Conservation (phyloP, 1,284 basidiomycete genomes). For the Blastosporella zonata region DNA sequence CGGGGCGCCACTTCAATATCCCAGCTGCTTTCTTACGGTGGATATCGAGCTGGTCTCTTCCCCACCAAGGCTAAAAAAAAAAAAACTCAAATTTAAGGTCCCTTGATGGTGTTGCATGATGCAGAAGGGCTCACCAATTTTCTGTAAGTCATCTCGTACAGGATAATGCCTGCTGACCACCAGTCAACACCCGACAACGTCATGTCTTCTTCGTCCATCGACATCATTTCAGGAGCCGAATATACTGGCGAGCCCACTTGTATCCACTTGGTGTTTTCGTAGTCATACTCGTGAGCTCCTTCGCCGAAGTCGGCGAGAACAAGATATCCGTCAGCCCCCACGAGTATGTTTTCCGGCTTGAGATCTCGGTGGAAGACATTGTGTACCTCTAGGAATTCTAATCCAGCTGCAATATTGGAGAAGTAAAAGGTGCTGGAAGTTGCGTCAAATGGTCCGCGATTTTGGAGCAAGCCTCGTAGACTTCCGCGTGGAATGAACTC, state of each 20-base stretch:
- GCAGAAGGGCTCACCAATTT: constrained; percentile 38
- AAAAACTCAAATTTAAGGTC: neutral
- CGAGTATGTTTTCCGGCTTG: constrained; percentile 81
- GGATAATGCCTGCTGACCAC: constrained; percentile 71
- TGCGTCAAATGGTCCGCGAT: constrained; percentile 30
- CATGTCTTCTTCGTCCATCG: constrained; percentile 37
- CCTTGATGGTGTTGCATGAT: neutral
- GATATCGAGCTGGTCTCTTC: constrained; percentile 22
- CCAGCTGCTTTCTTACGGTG: constrained; percentile 24
- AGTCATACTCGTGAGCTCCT: constrained; percentile 42
- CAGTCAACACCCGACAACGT: constrained; percentile 66
- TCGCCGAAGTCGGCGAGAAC: constrained; percentile 74
- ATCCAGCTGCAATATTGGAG: constrained; percentile 61
- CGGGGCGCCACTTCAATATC: constrained; percentile 33
- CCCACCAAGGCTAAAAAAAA: constrained; percentile 32
- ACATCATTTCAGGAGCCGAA: constrained; percentile 68
- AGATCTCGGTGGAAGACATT: constrained; percentile 79
- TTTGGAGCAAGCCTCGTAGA: constrained; percentile 35
- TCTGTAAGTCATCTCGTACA: constrained; percentile 75
- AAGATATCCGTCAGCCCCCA: constrained; percentile 60
- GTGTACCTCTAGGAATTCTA: constrained; percentile 56
- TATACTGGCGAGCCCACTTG: constrained; percentile 63
- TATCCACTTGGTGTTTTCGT: constrained; percentile 42
- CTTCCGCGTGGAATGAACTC: constrained; percentile 45
- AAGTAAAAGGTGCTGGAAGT: constrained; percentile 46